These are phyloP conservation scores for Botryotinia globosa DNA, from an alignment of 2,329 filamentous ascomycete species.

Conservation along the genomic window DNA sequence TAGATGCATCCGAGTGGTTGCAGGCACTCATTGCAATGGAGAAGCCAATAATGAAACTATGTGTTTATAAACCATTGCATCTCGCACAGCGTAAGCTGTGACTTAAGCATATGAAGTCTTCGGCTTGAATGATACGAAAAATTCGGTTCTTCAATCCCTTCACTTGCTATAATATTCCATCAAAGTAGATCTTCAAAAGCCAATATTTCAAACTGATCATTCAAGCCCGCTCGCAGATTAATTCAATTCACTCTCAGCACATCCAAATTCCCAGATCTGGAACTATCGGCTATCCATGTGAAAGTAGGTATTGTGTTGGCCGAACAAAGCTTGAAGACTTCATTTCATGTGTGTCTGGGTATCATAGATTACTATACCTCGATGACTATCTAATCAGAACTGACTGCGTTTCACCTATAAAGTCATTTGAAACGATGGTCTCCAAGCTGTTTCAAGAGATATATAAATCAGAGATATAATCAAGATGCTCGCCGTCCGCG, in stretches of 20 bases:
- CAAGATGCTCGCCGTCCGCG: too few species aligned
- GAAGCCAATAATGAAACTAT: not conserved
- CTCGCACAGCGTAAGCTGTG: not conserved
- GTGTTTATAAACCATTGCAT: not conserved
- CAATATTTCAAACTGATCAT: not conserved
- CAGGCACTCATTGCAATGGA: not conserved
- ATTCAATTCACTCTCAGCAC: not conserved
- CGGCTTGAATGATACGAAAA: not conserved
- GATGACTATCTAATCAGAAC: not conserved
- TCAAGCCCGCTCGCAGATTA: not conserved
- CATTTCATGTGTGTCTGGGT: too few species aligned
- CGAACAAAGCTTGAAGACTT: too few species aligned
- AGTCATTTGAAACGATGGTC: not conserved
- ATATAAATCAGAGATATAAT: not conserved
- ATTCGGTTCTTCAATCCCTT: not conserved
- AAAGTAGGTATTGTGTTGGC: not conserved
- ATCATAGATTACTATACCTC: not conserved
- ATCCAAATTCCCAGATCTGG: not conserved
- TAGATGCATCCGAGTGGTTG: not conserved
- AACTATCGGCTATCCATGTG: not conserved
- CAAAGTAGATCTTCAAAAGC: not conserved
- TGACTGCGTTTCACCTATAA: too few species aligned
- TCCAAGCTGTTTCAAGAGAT: not conserved
- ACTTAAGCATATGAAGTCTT: not conserved
- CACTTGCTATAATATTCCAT: not conserved